These are phyloP conservation scores for Backusella mclennaniae DNA, from an alignment of 192 early-diverging fungal genomes.

Conservation along the genomic window DNA sequence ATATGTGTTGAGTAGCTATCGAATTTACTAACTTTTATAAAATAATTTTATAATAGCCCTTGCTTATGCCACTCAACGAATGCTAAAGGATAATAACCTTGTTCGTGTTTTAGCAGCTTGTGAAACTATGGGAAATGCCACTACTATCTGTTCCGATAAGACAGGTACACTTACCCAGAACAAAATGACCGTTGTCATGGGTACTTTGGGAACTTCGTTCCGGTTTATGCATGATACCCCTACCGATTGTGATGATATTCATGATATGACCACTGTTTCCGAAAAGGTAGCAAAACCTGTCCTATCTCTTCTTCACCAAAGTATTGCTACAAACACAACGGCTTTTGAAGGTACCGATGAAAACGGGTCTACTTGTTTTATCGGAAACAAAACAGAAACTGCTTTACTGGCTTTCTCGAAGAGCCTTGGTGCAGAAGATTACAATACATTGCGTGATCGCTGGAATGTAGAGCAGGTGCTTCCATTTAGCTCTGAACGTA, in stretches of 20 bases:
- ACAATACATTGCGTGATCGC: constrained; percentile 62
- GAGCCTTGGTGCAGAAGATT: constrained; percentile 58
- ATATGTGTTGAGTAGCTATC: background rate
- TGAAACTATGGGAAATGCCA: constrained; percentile 99
- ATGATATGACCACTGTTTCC: constrained; percentile 49
- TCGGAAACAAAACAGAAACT: constrained; percentile 95
- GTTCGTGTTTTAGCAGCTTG: constrained; percentile 95
- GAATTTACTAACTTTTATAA: background rate
- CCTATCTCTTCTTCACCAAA: constrained; percentile 56
- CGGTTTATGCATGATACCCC: constrained; percentile 49
- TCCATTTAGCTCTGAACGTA: constrained; percentile 92
- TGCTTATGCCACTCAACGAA: constrained; percentile 90
- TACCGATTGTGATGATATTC: constrained; percentile 35
- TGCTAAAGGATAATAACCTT: constrained; percentile 97
- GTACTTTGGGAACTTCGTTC: constrained; percentile 74
- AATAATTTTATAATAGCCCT: constrained; percentile 52
- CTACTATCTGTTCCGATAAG: constrained; percentile 98
- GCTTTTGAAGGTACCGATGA: constrained; percentile 63
- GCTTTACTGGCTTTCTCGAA: constrained; percentile 85
- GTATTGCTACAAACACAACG: constrained; percentile 81
- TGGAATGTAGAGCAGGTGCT: constrained; percentile 67
- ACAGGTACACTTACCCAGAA: constrained; percentile 98
- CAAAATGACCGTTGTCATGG: constrained; percentile 93
- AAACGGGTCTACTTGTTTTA: constrained; percentile 54
- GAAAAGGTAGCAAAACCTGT: constrained; percentile 42